Base-by-base conservation (phyloP, 192 early-diverging fungal genomes). In the Chytriomyces confervae region DNA sequence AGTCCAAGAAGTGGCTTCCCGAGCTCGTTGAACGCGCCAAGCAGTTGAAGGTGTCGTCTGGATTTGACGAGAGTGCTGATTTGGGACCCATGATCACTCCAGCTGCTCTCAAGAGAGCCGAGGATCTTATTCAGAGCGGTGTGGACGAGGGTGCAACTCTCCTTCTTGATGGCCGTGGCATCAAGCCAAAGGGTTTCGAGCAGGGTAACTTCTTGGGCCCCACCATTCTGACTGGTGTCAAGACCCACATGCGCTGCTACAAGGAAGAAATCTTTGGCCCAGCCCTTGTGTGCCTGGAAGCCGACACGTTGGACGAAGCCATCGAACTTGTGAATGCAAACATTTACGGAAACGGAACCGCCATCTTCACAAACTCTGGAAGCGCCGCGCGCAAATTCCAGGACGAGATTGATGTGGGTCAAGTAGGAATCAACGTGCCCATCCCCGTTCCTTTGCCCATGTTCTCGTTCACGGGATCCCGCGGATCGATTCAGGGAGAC, bases 391-490 rank as follows among this genome's bases (percentile, higher is more conserved):
- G 95, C 66, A 92, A 92, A 85, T 97, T 98, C 86, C 87, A 91
- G 80, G 81, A 90, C 24, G 93, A 96, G 75, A 91, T 96, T 69
- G 95, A 95, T 79, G 95, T 92, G 44, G 97, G 97, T 16, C 97
- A 98, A 85, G 91, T 97, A 29, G 96, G 82, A 48, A 86, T 89
- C 69, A 93, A 92, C 74, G 94, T 97, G 36, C 96, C 97, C 7
- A 97, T 97, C 74, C 97, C 97, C 6, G 97, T 98, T 44, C 97
- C 97, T 7, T 85, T 98, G 75, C 97, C 97, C 69, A 95, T 96
- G 91, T 98, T 98, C 86, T 94, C 93, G 61, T 97, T 97, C 86
- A 98, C 97, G 16, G 97, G 96, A 3, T 91, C 88, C 66, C 87
- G 93, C 70, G 97, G 91, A 29, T 95, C 93, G 70, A 97, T 98